phyloP scores from a whole-genome alignment of 441 rosid genomes.

The Melastoma candidum region DNA sequence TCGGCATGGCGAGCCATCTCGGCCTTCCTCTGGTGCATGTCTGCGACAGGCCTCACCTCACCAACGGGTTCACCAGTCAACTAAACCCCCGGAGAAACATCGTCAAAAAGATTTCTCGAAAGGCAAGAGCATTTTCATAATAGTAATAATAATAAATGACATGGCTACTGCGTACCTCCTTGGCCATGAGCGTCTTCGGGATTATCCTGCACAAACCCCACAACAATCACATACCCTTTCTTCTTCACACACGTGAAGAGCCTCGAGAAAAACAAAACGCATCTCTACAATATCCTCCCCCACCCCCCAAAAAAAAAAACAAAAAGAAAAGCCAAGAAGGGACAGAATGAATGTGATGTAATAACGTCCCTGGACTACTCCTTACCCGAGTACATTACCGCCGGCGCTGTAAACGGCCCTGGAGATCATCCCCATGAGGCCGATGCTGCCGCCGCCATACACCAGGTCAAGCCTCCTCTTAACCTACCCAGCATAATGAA shows the following conservation, averaged over 20 bases:
- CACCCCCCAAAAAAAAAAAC: no score
- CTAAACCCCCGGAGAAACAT: slow-evolving; percentile 9
- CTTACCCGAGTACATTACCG: slow-evolving; percentile 42
- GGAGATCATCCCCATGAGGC: slow-evolving; percentile 47
- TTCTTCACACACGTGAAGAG: no score
- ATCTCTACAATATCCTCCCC: no score
- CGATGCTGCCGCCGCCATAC: slow-evolving; percentile 49
- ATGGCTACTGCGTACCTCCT: no score
- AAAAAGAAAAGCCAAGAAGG: background rate
- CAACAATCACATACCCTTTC: no score
- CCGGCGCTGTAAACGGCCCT: slow-evolving; percentile 36
- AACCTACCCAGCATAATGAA: slow-evolving; percentile 16
- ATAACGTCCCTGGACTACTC: no score
- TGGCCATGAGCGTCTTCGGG: no score
- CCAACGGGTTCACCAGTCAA: slow-evolving; percentile 27
- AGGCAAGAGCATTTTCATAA: no score
- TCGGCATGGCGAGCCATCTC: slow-evolving; percentile 35
- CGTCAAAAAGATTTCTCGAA: no score
- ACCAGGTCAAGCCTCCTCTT: slow-evolving; percentile 33
- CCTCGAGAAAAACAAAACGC: no score
- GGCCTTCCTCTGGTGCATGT: slow-evolving; percentile 41
- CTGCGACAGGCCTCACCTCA: slow-evolving; percentile 26
- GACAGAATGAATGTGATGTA: background rate
- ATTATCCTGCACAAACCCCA: no score
- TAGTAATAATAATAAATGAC: no score